Conservation (phyloP, 305 asterid genomes). For the Fraxinus sp. region DNA sequence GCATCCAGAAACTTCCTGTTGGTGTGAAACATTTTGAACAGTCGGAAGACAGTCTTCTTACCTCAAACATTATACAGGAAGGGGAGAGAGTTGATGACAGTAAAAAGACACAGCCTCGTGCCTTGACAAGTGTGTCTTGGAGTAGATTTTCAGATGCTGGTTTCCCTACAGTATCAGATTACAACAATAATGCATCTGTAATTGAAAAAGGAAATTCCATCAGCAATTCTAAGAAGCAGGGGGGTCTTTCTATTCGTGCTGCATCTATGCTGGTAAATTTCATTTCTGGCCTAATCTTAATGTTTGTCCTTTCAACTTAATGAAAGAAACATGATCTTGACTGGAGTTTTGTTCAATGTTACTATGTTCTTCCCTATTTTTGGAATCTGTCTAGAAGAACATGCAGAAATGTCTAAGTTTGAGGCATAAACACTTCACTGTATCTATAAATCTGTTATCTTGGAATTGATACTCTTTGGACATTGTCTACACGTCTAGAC, state of each 20-base stretch:
- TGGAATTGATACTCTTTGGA: background rate
- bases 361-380: slow-evolving; percentile 8
- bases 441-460: slow-evolving; percentile 7
- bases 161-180: slow-evolving; percentile 28
- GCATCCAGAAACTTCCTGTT: slow-evolving; percentile 78
- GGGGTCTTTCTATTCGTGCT: slow-evolving; percentile 80
- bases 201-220: slow-evolving; percentile 37
- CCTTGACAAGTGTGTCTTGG: slow-evolving; percentile 41
- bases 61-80: slow-evolving; percentile 38
- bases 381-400: slow-evolving; percentile 10
- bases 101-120: slow-evolving; percentile 39
- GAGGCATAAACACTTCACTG: background rate
- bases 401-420: background rate
- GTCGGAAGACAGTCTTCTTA: slow-evolving; percentile 38
- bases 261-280: slow-evolving; percentile 91
- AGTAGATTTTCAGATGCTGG: slow-evolving; percentile 43
- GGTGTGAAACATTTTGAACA: slow-evolving; percentile 68
- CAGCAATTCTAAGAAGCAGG: slow-evolving; percentile 62
- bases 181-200: slow-evolving; percentile 33
- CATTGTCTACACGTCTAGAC: background rate
- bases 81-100: slow-evolving; percentile 38
- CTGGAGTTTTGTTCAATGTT: background rate
- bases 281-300: slow-evolving; percentile 3
- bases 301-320: background rate
- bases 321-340: slow-evolving; percentile 2